Conservation (phyloP, 441 rosid genomes). For the Eruca vesicaria region DNA sequence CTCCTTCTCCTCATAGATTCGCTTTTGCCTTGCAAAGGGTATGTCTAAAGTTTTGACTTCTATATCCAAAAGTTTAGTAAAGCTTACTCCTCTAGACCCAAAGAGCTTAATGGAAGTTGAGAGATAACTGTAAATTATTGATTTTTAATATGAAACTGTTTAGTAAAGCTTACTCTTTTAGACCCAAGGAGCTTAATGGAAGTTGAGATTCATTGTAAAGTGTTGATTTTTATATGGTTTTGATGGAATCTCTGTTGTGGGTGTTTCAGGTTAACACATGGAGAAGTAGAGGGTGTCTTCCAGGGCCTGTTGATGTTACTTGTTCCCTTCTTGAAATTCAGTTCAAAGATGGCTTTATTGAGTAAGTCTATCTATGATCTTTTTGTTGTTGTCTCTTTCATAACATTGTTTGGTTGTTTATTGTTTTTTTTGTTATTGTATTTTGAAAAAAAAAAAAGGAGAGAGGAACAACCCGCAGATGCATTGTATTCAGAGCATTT, state of each 20-base stretch:
- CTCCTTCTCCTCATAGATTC: conserved; percentile 51
- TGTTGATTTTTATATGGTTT: not conserved
- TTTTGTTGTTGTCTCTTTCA: not conserved
- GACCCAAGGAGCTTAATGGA: conserved; percentile 7
- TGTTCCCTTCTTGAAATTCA: conserved; percentile 78
- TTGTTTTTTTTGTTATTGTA: not conserved
- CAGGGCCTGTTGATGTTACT: conserved; percentile 78
- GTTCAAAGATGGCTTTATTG: conserved; percentile 69
- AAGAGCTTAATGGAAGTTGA: conserved; percentile 1
- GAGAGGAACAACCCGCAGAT: conserved; percentile 48
- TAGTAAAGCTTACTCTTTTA: not conserved
- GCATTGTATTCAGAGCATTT: conserved; percentile 70
- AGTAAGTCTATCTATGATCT: conserved; percentile 36
- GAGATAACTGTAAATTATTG: not conserved
- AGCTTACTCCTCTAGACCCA: not conserved
- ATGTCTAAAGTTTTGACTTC: not conserved
- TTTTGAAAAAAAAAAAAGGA: conserved; percentile 16
- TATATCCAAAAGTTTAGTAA: not conserved
- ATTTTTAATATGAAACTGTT: not conserved
- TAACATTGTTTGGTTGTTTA: not conserved
- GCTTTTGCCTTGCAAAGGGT: conserved; percentile 67
- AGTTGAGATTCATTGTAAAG: not conserved
- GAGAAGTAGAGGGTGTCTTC: conserved; percentile 85
- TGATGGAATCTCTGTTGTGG: not conserved
- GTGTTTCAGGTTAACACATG: conserved; percentile 65